Conservation (phyloP, 495 filamentous ascomycete species). For the Lichina pygmaea region DNA sequence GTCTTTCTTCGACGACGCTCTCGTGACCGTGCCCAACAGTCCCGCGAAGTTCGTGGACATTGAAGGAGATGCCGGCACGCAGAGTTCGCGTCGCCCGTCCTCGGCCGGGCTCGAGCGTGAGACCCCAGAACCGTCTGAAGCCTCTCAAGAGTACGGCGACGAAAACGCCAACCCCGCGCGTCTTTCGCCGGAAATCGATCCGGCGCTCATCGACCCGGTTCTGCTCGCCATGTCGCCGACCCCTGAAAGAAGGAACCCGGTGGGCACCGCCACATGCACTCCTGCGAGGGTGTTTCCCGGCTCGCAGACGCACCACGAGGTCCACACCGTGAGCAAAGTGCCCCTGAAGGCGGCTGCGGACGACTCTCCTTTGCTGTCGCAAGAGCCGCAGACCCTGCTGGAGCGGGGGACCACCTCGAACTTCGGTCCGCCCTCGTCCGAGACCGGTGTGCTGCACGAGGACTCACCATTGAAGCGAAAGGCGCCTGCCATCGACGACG, state of each 20-base stretch:
- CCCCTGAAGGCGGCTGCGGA: slow-evolving; percentile 43
- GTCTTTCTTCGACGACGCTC: too few species aligned
- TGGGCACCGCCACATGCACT: slow-evolving; percentile 8
- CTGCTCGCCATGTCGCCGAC: slow-evolving; percentile 7
- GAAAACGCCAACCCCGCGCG: slow-evolving; percentile 23
- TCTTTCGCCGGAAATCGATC: too few species aligned
- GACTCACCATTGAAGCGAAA: too few species aligned
- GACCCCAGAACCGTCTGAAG: slow-evolving; percentile 19
- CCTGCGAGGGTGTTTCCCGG: slow-evolving; percentile 12
- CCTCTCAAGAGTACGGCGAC: slow-evolving; percentile 34
- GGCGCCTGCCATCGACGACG: slow-evolving; percentile 11
- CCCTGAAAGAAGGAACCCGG: background rate
- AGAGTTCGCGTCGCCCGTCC: too few species aligned
- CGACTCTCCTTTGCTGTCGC: slow-evolving; percentile 16
- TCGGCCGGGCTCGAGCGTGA: slow-evolving; percentile 7
- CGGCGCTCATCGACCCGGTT: slow-evolving; percentile 16
- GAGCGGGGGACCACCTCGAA: too few species aligned
- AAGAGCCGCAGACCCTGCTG: too few species aligned
- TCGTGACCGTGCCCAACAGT: too few species aligned
- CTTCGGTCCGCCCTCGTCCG: too few species aligned
- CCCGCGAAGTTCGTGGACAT: too few species aligned
- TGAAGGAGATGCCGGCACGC: too few species aligned
- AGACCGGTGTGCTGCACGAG: too few species aligned
- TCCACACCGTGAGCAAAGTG: slow-evolving; percentile 52
- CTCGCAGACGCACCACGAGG: slow-evolving; percentile 12